Conservation (phyloP, 179 eudicot genomes). For the Silene vulgaris region DNA sequence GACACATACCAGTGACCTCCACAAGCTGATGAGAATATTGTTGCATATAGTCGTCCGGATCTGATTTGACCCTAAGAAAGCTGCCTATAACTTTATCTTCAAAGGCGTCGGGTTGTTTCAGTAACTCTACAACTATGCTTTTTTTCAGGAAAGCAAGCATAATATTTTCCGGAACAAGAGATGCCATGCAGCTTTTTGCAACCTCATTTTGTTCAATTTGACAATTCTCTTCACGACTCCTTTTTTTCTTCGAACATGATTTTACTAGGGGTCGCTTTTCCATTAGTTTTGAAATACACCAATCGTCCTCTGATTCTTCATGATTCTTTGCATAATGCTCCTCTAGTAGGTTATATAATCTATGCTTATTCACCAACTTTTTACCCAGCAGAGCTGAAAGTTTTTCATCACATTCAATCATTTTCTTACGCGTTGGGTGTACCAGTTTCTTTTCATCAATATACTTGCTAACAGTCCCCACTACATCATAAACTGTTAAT, state of each 20-base stretch:
- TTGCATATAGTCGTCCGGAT: slow-evolving; percentile 32
- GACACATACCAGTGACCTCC: slow-evolving; percentile 30
- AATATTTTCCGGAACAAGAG: slow-evolving; percentile 30
- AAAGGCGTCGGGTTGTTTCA: slow-evolving; percentile 9
- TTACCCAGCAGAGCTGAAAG: slow-evolving; percentile 24
- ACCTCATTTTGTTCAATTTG: slow-evolving; percentile 9
- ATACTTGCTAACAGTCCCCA: slow-evolving; percentile 20
- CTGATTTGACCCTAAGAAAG: slow-evolving; percentile 34
- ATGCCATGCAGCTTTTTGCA: slow-evolving; percentile 22
- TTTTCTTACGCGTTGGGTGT: slow-evolving; percentile 23
- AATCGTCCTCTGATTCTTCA: slow-evolving; percentile 19
- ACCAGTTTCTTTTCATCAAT: slow-evolving; percentile 24
- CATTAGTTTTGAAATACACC: slow-evolving; percentile 13
- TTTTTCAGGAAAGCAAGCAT: slow-evolving; percentile 28
- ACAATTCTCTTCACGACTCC: background rate
- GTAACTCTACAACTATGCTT: slow-evolving; percentile 27
- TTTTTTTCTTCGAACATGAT: slow-evolving; percentile 19
- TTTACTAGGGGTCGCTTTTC: background rate
- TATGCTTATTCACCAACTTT: slow-evolving; percentile 27
- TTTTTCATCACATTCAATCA: slow-evolving; percentile 25
- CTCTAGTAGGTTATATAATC: slow-evolving; percentile 20
- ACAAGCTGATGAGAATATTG: slow-evolving; percentile 31
- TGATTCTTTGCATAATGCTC: slow-evolving; percentile 23
- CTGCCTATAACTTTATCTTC: slow-evolving; percentile 28
- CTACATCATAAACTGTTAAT: slow-evolving; percentile 24